Evolutionary conservation across 2,329 filamentous ascomycete species (phyloP).

Genomic region (Ascochyta viciae-villosae): DNA sequence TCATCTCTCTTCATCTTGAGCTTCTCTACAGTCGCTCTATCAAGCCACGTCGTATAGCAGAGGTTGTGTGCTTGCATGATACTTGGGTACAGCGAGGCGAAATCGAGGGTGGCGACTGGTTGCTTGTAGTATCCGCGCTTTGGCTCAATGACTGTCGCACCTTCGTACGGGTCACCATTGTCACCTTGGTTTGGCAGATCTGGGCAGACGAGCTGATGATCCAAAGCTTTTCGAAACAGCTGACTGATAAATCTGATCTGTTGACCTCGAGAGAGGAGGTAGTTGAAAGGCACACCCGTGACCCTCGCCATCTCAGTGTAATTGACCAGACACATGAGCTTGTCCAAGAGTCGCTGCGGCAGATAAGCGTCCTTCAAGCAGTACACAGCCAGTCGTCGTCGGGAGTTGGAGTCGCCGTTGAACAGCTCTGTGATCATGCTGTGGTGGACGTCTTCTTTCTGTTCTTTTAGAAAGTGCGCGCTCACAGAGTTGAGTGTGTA

Average conservation of each 20-base stretch:
- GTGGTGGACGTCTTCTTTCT: slow-evolving; percentile 98
- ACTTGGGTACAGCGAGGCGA: slow-evolving; percentile 96
- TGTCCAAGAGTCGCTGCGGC: slow-evolving; percentile 93
- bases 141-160: slow-evolving; percentile 97
- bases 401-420: slow-evolving; percentile 93
- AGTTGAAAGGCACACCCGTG: slow-evolving; percentile 97
- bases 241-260: slow-evolving; percentile 99
- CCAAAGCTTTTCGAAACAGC: slow-evolving; percentile 90
- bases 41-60: slow-evolving; percentile 93
- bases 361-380: slow-evolving; percentile 98
- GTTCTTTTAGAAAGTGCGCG: slow-evolving; percentile 92
- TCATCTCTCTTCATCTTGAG: slow-evolving; percentile 82
- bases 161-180: slow-evolving; percentile 90
- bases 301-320: slow-evolving; percentile 99
- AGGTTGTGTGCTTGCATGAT: slow-evolving; percentile 99
- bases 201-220: slow-evolving; percentile 93
- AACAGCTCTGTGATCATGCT: slow-evolving; percentile 99
- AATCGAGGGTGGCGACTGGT: slow-evolving; percentile 96
- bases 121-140: slow-evolving; percentile 92
- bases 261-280: slow-evolving; percentile 86
- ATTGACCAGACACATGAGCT: slow-evolving; percentile 97
- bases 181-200: slow-evolving; percentile 74
- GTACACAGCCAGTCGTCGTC: slow-evolving; percentile 90
- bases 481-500: slow-evolving; percentile 98
- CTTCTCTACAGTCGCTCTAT: slow-evolving; percentile 77